Conservation (phyloP, 331 rosid species). For the Telfairia occidentalis region DNA sequence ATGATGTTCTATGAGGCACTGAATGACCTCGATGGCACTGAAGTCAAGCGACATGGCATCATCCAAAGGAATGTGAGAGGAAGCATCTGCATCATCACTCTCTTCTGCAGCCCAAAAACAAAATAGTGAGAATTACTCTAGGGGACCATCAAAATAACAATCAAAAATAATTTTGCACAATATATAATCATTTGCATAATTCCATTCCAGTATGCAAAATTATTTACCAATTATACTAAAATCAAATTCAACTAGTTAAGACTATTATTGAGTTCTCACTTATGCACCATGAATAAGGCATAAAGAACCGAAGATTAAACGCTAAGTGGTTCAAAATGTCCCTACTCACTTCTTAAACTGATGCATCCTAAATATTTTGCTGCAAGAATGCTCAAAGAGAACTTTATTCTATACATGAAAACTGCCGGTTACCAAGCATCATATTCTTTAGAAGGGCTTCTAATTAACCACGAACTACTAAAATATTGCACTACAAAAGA, state of each 20-base stretch:
- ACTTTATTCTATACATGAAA: not conserved
- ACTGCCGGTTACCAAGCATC: not conserved
- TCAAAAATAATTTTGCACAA: not conserved
- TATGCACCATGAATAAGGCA: not conserved
- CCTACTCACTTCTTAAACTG: not conserved
- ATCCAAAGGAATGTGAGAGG: conserved; percentile 85
- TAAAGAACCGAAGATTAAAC: not conserved
- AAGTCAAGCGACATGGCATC: conserved; percentile 70
- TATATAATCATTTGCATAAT: not conserved
- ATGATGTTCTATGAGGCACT: conserved; percentile 88
- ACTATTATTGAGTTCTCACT: not conserved
- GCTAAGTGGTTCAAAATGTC: not conserved
- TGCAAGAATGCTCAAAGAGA: not conserved
- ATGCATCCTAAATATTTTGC: not conserved
- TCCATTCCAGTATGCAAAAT: not conserved
- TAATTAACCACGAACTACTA: not conserved
- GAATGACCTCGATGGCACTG: conserved; percentile 81
- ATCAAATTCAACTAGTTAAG: not conserved
- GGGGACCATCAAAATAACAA: not conserved
- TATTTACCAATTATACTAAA: not conserved
- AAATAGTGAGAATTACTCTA: not conserved
- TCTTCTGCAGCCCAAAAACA: conserved; percentile 43
- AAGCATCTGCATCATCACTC: conserved; percentile 45
- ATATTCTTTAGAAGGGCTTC: not conserved
- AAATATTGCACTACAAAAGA: not conserved